Base-by-base conservation (phyloP, 495 filamentous ascomycete species). In the Aspergillus olivimuriae region DNA sequence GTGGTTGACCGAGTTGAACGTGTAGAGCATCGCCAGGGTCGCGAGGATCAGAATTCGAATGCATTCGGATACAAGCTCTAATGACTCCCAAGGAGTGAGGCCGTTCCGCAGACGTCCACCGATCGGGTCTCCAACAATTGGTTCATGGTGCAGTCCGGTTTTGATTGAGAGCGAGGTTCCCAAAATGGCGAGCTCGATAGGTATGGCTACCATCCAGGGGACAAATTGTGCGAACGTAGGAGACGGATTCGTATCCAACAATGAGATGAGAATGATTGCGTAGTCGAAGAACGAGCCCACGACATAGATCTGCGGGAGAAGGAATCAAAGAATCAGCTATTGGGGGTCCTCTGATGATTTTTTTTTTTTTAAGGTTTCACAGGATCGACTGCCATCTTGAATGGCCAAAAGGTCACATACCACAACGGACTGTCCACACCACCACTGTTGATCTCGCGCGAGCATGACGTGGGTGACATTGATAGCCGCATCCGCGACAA, bases 341-440 rank as follows among this genome's bases (percentile, higher is more conserved):
- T n/a, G n/a, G n/a, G n/a, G n/a, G n/a, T n/a, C n/a, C n/a, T n/a
- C n/a, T n/a, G n/a, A n/a, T n/a, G n/a, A n/a, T n/a, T n/a, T n/a
- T n/a, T n/a, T n/a, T n/a, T n/a, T n/a, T n/a, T n/a, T n/a, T n/a
- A n/a, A n/a, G n/a, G n/a, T n/a, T n/a, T n/a, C n/a, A n/a, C n/a
- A n/a, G n/a, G n/a, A n/a, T n/a, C n/a, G n/a, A n/a, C n/a, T n/a
- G n/a, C n/a, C n/a, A n/a, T n/a, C n/a, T n/a, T n/a, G n/a, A n/a
- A n/a, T n/a, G n/a, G n/a, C 2, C 9, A 12, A 39, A 34, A 14
- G 17, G 26, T 23, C 15, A 76, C 86, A 67, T 81, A 97, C 91
- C 60, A 84, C 84, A 43, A 81, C 76, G 21, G 85, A 72, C 64
- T 95, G 80, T 20, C 87, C 87, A 57, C 87, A 92, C 92, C 90